Conservation (phyloP, 2,329 filamentous ascomycete species). For the Cryphonectria naterciae region DNA sequence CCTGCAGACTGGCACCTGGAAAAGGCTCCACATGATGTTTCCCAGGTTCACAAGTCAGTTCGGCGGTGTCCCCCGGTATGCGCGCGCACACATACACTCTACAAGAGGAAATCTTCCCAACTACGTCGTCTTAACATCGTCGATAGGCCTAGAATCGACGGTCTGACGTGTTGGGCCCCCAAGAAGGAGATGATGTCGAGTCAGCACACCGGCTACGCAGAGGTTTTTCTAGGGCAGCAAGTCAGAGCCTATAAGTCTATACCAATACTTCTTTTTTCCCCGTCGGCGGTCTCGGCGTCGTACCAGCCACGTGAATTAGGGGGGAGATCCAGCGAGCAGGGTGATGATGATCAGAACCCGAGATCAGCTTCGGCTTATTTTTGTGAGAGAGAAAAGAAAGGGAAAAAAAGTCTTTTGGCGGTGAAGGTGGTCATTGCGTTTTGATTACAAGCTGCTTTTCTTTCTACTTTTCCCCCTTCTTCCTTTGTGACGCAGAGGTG, state of each 20-base stretch:
- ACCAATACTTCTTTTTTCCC: slow-evolving; percentile 50
- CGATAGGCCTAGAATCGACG: slow-evolving; percentile 36
- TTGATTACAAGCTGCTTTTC: slow-evolving; percentile 8
- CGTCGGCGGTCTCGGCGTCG: slow-evolving; percentile 62
- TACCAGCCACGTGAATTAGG: slow-evolving; percentile 64
- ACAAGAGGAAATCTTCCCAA: slow-evolving; percentile 39
- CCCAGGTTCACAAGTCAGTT: slow-evolving; percentile 33
- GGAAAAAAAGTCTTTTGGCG: neutral
- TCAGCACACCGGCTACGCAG: slow-evolving; percentile 55
- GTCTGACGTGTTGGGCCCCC: slow-evolving; percentile 36
- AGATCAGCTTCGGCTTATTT: neutral
- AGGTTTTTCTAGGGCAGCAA: slow-evolving; percentile 54
- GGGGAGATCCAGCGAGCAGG: slow-evolving; percentile 63
- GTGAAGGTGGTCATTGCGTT: slow-evolving; percentile 13
- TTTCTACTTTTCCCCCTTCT: neutral
- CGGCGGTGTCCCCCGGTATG: slow-evolving; percentile 33
- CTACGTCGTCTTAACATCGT: slow-evolving; percentile 38
- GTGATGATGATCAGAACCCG: slow-evolving; percentile 35
- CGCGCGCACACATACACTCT: too few species aligned
- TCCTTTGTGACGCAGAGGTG: slow-evolving; percentile 8
- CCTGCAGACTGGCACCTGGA: neutral
- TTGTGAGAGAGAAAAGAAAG: neutral
- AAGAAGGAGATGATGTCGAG: slow-evolving; percentile 36
- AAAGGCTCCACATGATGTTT: slow-evolving; percentile 38
- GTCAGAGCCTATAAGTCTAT: slow-evolving; percentile 52